Evolutionary conservation across 23 red algal species (phyloP).

Genomic region (Porphyridium purpureum): DNA sequence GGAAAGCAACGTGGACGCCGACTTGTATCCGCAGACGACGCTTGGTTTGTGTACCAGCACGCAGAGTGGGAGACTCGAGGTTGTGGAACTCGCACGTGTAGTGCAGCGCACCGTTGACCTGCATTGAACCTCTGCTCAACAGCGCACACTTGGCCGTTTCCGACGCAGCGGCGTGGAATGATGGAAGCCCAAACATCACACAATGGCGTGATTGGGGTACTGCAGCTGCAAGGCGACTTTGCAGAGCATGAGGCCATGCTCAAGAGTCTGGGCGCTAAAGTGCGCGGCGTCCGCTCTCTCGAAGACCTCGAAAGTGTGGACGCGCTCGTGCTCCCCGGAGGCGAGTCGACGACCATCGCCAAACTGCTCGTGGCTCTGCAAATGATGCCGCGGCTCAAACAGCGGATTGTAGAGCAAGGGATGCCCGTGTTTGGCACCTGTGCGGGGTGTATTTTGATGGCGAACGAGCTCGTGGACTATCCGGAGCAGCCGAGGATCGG

Average conservation of each 20-base stretch:
- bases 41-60: no score
- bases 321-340: constrained; percentile 79
- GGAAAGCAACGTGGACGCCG: no score
- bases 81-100: no score
- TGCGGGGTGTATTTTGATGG: constrained; percentile 82
- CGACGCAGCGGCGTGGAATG: no score
- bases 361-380: constrained; percentile 60
- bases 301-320: constrained; percentile 36
- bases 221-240: constrained; percentile 97
- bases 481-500: constrained; percentile 34
- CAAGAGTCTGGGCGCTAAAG: constrained; percentile 17
- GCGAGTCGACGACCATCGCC: constrained; percentile 85
- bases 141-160: no score
- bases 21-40: no score
- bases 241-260: constrained; percentile 91
- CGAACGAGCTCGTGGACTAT: constrained; percentile 21
- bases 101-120: no score
- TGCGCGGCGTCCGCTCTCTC: constrained; percentile 9
- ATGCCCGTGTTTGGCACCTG: constrained; percentile 89
- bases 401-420: constrained; percentile 14
- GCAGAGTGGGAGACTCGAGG: no score
- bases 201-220: constrained; percentile 90
- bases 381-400: constrained; percentile 38
- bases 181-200: no score
- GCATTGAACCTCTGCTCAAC: no score